Evolutionary conservation across 306 rosid species (phyloP), one percentile per base, ranked within the genome.

Genomic region (Astragalus membranaceus): DNA sequence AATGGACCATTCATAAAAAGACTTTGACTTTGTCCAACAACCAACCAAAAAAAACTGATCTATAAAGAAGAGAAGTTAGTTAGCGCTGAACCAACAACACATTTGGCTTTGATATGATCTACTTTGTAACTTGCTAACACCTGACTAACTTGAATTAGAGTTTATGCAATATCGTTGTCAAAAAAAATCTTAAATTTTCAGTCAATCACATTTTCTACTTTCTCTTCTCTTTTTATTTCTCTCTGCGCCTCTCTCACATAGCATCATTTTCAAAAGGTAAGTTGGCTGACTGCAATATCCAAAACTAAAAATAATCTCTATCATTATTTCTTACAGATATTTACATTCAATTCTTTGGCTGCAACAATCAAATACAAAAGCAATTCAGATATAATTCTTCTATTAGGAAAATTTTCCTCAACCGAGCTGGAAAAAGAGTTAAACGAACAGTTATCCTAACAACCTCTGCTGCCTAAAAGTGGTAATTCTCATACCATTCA

Each of bases 331-430:
- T 23, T 0, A 26, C 26, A 32, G 17, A 67, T 67, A 51, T 36
- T 50, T 67, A 37, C 44, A 52, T 57, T 30, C 12, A 55, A 55
- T 55, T 55, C 4, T 69, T 54, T 42, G 63, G 42, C 74, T 67
- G 36, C 13, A 16, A 68, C 3, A 53, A 15, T 32, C 47, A 3
- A 8, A 50, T 26, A 68, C 29, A 68, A n/a, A n/a, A n/a, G n/a
- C n/a, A n/a, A n/a, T n/a, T n/a, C n/a, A n/a, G n/a, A 50, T 8
- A 23, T 61, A 36, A n/a, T 13, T 14, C 23, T 23, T 15, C 47
- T 29, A 23, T 46, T 50, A 6, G 17, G 51, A 26, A 54, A 54
- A 4, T 20, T 17, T 39, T 4, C 8, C 57, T 41, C 44, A 42
- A 42, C 14, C 43, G 4, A 70, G 12, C 64, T 20, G 14, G 16